Base-by-base conservation (phyloP, 108 stramenopile species). In the Cyclotella baltica region DNA sequence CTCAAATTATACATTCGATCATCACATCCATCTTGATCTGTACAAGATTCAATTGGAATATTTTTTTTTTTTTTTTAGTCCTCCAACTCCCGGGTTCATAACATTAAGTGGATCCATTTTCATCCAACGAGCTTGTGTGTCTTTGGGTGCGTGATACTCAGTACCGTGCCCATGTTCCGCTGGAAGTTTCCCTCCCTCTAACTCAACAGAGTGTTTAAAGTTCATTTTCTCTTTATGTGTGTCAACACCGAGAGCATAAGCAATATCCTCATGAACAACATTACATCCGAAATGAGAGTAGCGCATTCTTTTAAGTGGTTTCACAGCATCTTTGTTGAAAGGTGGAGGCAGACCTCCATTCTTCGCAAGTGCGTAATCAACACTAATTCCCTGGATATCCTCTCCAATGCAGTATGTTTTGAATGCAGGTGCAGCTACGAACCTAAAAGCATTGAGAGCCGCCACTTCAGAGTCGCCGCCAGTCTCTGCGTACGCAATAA, bases 241-340 rank as follows among this genome's bases (percentile, higher is more conserved):
- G 67, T 95, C 94, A 29, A 88, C 90, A 10, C 86, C 91, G 29
- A 80, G 59, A 4, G 76, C 76, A 53, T 87, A 93, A 13, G 94
- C 94, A 33, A 95, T 57, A 73, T 95, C 94, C 75, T 95, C 94
- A 67, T 95, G 94, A 1, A 95, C 89, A 5, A 95, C 94, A 69
- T 95, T 95, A 77, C 94, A 95, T 28, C 86, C 90, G 78, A 95
- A 92, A 61, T 95, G 94, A 28, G 90, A 91, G 75, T 95, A 95
- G 15, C 94, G 83, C 92, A 95, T 93, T 38, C 94, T 77, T 50
- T 90, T 90, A 28, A 93, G 23, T 37, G 92, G 90, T n/a, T 28
- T 65, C 16, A 35, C 69, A 55, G 70, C 76, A 37, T 83, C 70
- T 5, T 58, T 27, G 0, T 56, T 25, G 0, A 92, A 71, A 27